Conservation (phyloP, 2,329 filamentous ascomycete species). For the Botrytis sinoallii region DNA sequence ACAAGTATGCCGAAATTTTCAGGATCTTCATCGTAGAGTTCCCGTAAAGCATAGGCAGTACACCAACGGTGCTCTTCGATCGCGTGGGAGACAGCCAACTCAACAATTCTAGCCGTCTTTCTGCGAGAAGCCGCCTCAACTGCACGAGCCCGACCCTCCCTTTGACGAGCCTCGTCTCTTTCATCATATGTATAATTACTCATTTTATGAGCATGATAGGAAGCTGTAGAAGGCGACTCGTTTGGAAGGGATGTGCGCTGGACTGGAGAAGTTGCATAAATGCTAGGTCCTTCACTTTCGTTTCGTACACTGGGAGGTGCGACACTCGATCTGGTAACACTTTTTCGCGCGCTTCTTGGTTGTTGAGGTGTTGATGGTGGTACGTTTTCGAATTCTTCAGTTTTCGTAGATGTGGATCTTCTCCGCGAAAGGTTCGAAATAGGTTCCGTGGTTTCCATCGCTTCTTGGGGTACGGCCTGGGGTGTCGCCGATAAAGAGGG, state of each 20-base stretch:
- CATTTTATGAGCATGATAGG: constrained; percentile 10
- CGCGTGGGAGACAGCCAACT: constrained; percentile 57
- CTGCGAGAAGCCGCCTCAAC: constrained; percentile 27
- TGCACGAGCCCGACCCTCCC: constrained; percentile 25
- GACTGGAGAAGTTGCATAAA: constrained; percentile 5
- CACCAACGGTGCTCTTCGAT: constrained; percentile 55
- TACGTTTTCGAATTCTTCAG: constrained; percentile 19
- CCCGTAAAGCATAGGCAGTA: constrained; percentile 59
- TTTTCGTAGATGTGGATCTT: constrained; percentile 25
- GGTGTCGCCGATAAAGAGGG: constrained; percentile 31
- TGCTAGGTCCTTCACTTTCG: constrained; percentile 16
- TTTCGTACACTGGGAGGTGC: constrained; percentile 15
- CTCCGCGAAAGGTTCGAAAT: constrained; percentile 20
- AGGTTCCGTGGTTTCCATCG: constrained; percentile 31
- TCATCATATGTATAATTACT: constrained; percentile 18
- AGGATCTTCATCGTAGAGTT: constrained; percentile 57
- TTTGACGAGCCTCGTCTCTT: constrained; percentile 13
- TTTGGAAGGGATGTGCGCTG: constrained; percentile 13
- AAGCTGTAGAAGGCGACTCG: constrained; percentile 15
- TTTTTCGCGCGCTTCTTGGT: constrained; percentile 26
- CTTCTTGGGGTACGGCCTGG: constrained; percentile 29
- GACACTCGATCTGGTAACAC: constrained; percentile 22
- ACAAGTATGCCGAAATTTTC: constrained; percentile 53
- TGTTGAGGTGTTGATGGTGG: constrained; percentile 18
- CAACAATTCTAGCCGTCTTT: constrained; percentile 51